Evolutionary conservation across 106 monocot species (phyloP), one percentile per base, ranked within the genome.

Genomic region (Vanilla planifolia): DNA sequence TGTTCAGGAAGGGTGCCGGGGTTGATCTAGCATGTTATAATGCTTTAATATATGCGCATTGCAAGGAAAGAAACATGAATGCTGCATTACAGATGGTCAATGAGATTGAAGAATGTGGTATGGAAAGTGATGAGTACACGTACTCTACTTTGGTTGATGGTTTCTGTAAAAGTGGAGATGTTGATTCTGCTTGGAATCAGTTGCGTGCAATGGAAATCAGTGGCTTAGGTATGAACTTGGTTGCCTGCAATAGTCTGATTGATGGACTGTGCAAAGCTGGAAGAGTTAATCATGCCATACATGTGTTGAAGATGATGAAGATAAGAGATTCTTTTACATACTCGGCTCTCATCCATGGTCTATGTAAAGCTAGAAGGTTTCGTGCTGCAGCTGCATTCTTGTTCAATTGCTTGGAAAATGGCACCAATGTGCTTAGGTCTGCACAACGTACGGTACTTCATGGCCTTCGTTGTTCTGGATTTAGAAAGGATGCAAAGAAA

Each of bases 21-120:
- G 73, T 92, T 59, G 98, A 98, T 66, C 67, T 71, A 37, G 88
- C 72, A 40, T 98, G 91, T 62, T 92, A 92, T 64, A 98, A 98
- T 64, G 81, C 73, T 21, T 36, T 88, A 24, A 79, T 92, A 39
- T 78, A 88, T 75, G 34, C 81, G 50, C 75, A 58, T 57, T 79
- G 81, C 76, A 85, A 80, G 65, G 79, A 74, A 51, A 81, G 84
- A 20, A 65, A 77, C 11, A 33, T 98, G 56, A 72, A 79, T 5
- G 47, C 35, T 45, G 96, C 96, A 39, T 68, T 82, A 19, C 35
- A 73, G 55, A 51, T 78, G 61, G 22, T 88, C 21, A 66, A 51
- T 66, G 79, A 80, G 57, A 79, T 98, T 43, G 79, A 82, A 40
- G 77, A 84, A 62, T 61, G 42, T 63, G 82, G 81, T 19, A 28